phyloP scores from a whole-genome alignment of 2,329 filamentous ascomycete genomes.

The Aspergillus fumigatus region DNA sequence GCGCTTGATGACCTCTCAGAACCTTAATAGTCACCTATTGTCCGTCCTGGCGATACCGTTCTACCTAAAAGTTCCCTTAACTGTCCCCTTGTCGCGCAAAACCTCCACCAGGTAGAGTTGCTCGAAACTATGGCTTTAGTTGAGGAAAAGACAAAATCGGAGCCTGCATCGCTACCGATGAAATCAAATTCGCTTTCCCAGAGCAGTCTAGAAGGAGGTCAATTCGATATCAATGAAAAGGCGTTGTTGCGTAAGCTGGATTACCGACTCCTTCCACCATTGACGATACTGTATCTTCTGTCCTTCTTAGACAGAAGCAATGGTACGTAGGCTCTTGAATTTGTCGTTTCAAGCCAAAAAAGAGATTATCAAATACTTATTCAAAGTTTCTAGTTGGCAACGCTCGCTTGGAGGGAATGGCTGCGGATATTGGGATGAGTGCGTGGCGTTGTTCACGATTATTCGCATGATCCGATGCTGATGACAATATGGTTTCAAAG shows the following conservation, averaged over 20 bases:
- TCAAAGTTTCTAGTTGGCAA: slow-evolving; percentile 30
- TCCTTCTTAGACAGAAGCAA: slow-evolving; percentile 43
- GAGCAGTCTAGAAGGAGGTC: slow-evolving; percentile 17
- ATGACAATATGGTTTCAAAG: slow-evolving; percentile 9
- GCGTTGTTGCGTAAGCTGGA: slow-evolving; percentile 43
- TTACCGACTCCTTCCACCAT: slow-evolving; percentile 38
- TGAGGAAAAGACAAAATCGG: slow-evolving; percentile 3
- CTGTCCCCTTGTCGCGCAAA: neutral
- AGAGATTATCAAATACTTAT: neutral
- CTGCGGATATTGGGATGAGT: slow-evolving; percentile 36
- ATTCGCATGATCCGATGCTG: neutral
- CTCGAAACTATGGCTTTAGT: slow-evolving; percentile 8
- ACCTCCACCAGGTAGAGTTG: neutral
- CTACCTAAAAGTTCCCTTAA: neutral
- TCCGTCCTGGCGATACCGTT: neutral
- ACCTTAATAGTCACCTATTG: neutral
- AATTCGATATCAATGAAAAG: slow-evolving; percentile 32
- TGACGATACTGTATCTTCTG: slow-evolving; percentile 43
- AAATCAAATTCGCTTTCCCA: slow-evolving; percentile 3
- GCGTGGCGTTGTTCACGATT: slow-evolving; percentile 5
- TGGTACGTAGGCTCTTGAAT: slow-evolving; percentile 17
- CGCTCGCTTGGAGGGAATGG: slow-evolving; percentile 36
- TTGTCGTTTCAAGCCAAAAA: neutral
- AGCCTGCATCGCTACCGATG: neutral
- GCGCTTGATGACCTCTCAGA: neutral